These are phyloP conservation scores for Gentiana straminea DNA, from an alignment of 257 asterid genomes.

Conservation along the genomic window DNA sequence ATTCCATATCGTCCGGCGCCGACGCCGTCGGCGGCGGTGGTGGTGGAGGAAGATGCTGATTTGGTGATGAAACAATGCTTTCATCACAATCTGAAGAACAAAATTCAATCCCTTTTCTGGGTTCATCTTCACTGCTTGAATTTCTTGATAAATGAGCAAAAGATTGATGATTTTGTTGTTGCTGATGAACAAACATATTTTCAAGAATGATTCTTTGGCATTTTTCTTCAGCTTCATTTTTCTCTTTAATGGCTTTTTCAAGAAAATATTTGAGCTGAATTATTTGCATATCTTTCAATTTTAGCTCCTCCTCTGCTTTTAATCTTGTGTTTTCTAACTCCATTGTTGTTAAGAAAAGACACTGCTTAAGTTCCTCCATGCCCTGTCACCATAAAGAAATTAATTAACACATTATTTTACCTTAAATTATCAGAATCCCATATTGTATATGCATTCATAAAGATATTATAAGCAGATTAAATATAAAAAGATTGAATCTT, in stretches of 20 bases:
- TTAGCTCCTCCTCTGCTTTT: conserved; percentile 59
- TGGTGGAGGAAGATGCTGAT: conserved; percentile 6
- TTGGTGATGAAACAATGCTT: conserved; percentile 68
- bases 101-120: conserved; percentile 33
- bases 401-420: background rate
- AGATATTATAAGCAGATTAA: background rate
- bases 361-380: conserved; percentile 63
- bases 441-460: background rate
- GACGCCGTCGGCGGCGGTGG: conserved; percentile 11
- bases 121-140: conserved; percentile 62
- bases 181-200: conserved; percentile 39
- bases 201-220: conserved; percentile 36
- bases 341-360: conserved; percentile 38
- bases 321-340: conserved; percentile 53
- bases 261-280: conserved; percentile 43
- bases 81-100: conserved; percentile 76
- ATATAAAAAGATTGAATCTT: no score
- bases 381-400: conserved; percentile 31
- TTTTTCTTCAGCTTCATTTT: conserved; percentile 52
- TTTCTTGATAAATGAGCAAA: conserved; percentile 33
- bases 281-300: conserved; percentile 45
- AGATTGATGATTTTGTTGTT: conserved; percentile 20
- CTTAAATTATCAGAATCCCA: background rate
- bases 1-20: conserved; percentile 8
- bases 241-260: conserved; percentile 32